Base-by-base conservation (phyloP, 2,329 filamentous ascomycete species). In the Colletotrichum truncatum region DNA sequence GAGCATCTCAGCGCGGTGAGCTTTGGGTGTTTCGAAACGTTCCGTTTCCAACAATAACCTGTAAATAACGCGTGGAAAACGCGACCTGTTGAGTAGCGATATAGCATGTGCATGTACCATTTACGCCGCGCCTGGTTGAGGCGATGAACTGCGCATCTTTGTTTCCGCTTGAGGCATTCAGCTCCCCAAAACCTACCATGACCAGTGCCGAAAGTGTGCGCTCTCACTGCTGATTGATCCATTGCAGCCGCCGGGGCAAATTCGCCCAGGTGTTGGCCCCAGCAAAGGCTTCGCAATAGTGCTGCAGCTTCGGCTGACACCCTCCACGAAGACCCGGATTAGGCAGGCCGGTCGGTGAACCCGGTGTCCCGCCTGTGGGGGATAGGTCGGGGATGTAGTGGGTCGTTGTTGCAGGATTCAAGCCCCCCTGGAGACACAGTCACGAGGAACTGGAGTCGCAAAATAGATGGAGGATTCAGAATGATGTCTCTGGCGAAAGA, bases 341-440 rank as follows among this genome's bases (percentile, higher is more conserved):
- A 66, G 64, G 59, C 64, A 66, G 64, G 59, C 64, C 64, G 63
- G 63, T 64, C 63, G 59, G 36, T 46, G 51, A 45, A 66, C 51
- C 58, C 58, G 52, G 58, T 49, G 45, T 64, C 39, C 46, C 59
- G 60, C 57, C 18, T 64, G 59, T 41, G 64, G 64, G 56, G 59
- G 59, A 64, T 49, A 41, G 34, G 43, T 21, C 57, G 63, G 62
- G 62, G 49, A 49, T 62, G 43, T 25, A 45, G 49, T 53, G 60
- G 52, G 41, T 65, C 49, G 38, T 45, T 32, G 25, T 36, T 52
- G 49, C 57, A 65, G 63, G 63, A 65, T 51, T 56, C 51, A 28
- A 43, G 34, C 41, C 57, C n/a, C n/a, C n/a, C 49, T 45, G 14
- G 57, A 30, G 41, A 56, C 45, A 34, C 56, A 16, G 16, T 36